Evolutionary conservation across 2,329 filamentous ascomycete genomes (phyloP), one percentile per base, ranked within the genome.

Genomic region (Aureobasidium sp.): DNA sequence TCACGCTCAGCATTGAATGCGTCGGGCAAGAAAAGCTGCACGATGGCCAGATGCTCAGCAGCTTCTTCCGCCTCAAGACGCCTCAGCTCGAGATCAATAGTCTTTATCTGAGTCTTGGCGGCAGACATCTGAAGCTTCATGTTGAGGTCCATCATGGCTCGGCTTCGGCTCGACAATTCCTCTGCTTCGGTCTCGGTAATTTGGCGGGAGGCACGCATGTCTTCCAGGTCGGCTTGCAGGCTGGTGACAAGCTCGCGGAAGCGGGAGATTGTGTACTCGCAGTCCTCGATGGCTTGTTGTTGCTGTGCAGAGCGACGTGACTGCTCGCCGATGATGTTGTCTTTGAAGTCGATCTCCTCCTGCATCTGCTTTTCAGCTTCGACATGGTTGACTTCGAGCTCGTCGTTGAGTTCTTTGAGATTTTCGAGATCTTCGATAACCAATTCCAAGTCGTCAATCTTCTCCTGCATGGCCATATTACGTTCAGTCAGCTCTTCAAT

Each of bases 61-160:
- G 91, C 90, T 77, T 97, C 91, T 68, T 95, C 88, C 0, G 92
- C 91, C 68, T 96, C 91, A 71, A 97, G 83, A 62, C 89, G 87
- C 59, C 88, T 85, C 62, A 97, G 79, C 73, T 97, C 92, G 34
- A 97, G 81, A 67, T 97, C 92, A 65, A 99, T 96, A 0, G 91
- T 91, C 78, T 96, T 97, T 70, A 90, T 87, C 73, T 96, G 93
- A 2, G 93, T 89, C 78, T 96, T 96, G 44, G 91, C 84, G 12
- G 91, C 91, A 14, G 91, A 95, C 62, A 89, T 84, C 71, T 96
- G 93, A 47, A 99, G 82, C 76, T 96, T 95, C 82, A 93, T 84
- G 74, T 97, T 97, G 49, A 99, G 82, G 70, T 99, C 93, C 84
- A 96, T 89, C 88, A 99, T 96, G 60, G 93, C 91, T 65, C 91